A percentile compares a stretch with the other conserved stretches of the same genome.
Evolutionary conservation across 768 basidiomycete genomes (phyloP).

Genomic region (Leccinum boreale): DNA sequence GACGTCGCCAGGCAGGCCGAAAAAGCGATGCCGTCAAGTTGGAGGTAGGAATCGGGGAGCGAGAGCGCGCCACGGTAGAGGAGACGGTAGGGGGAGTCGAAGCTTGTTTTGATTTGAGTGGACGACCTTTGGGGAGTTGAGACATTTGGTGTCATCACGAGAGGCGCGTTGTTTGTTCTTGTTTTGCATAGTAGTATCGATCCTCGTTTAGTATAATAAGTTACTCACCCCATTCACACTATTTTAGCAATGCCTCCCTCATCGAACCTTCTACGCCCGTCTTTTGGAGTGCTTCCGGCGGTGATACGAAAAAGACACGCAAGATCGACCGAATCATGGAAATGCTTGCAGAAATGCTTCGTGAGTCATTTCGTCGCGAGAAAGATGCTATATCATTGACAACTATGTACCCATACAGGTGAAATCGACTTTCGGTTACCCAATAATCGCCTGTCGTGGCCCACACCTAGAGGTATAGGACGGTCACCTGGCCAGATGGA

Average conservation of each 20-base stretch:
- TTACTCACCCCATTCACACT: neutral
- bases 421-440: neutral
- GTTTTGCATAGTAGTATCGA: too few relatives aligned
- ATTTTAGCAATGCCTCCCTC: neutral
- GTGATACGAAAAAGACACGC: neutral
- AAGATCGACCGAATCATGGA: slow-evolving; percentile 4
- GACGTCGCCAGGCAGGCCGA: slow-evolving; percentile 44
- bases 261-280: neutral
- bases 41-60: slow-evolving; percentile 66
- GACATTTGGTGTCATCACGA: too few relatives aligned
- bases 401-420: neutral
- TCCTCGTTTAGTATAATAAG: too few relatives aligned
- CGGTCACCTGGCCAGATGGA: neutral
- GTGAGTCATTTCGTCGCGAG: neutral
- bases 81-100: slow-evolving; percentile 41
- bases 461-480: neutral
- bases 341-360: slow-evolving; percentile 1
- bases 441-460: neutral
- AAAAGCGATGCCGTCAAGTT: slow-evolving; percentile 74
- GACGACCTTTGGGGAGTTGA: too few relatives aligned
- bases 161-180: too few relatives aligned
- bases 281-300: neutral
- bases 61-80: slow-evolving; percentile 76
- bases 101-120: neutral
- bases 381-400: too few relatives aligned